phyloP scores from a whole-genome alignment of 345 rosid genomes.

The Raphanus raphanistrum region DNA sequence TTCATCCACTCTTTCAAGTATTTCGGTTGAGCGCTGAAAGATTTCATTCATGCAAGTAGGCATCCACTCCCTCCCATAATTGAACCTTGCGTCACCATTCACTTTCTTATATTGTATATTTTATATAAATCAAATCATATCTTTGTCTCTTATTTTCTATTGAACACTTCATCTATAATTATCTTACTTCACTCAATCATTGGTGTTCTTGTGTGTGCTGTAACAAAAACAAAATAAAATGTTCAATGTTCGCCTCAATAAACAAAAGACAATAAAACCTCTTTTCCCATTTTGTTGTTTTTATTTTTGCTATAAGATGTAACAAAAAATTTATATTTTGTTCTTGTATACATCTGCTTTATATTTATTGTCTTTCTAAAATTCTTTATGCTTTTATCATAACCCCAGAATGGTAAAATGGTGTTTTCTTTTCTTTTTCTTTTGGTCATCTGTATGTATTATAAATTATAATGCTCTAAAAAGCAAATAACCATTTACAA shows the following conservation, averaged over 20 bases:
- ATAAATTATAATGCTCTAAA: too few species aligned
- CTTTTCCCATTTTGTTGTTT: not conserved
- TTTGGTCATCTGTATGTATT: too few species aligned
- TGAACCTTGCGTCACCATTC: slow-evolving; percentile 33
- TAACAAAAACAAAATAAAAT: too few species aligned
- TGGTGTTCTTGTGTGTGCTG: not conserved
- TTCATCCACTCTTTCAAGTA: not conserved
- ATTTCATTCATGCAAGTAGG: slow-evolving; percentile 28
- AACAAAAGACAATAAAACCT: not conserved
- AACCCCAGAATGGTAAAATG: too few species aligned
- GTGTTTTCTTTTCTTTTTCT: too few species aligned
- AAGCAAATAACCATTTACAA: too few species aligned
- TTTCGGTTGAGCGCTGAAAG: not conserved
- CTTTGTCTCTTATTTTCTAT: slow-evolving; percentile 15
- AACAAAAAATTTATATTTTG: not conserved
- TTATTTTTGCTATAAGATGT: not conserved
- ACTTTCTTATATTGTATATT: slow-evolving; percentile 26
- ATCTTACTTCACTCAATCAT: slow-evolving; percentile 15
- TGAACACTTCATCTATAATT: not conserved
- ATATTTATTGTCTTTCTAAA: too few species aligned
- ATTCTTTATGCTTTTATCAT: too few species aligned
- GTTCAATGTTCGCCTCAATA: not conserved
- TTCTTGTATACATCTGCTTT: too few species aligned
- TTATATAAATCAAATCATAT: slow-evolving; percentile 26
- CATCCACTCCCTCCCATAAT: slow-evolving; percentile 32